Base-by-base conservation (phyloP, 2,329 filamentous ascomycete genomes). In the Fusarium buharicum region DNA sequence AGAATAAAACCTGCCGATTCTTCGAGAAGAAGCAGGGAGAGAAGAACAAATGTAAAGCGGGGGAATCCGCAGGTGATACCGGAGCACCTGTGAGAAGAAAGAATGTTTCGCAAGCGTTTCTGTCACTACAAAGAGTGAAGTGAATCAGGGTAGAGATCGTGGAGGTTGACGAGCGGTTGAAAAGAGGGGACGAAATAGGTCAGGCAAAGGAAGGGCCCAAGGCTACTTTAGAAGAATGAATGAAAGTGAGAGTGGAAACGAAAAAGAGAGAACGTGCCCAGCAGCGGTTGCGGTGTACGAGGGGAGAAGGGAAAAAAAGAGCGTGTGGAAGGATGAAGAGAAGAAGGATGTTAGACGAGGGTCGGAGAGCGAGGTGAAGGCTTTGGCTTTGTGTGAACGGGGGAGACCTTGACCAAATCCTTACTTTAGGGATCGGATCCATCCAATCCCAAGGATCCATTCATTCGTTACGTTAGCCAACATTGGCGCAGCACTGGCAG, bases 201-300 rank as follows among this genome's bases (percentile, higher is more conserved):
- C 51, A 53, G 55, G 34, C 36, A 59, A 59, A 39, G 7, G 55
- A 59, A 52, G 30, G 59, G 62, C 62, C 55, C 49, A 50, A 47
- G 55, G 39, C 67, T 64, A 66, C 39, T 60, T 55, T 46, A 38
- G 57, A 55, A 59, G 69, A 68, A 55, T 50, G 51, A 50, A 37
- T 46, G 43, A 50, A 27, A 24, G 30, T 34, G 16, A 12, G n/a
- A 28, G 28, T 38, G 8, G 51, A 63, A 64, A 66, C 38, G 54
- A 64, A 68, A 56, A 75, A 55, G 73, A 75, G 63, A 72, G 74
- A 68, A 76, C 66, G 70, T 75, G 74, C 71, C 72, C 72, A 75
- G 73, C 75, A 72, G 66, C 59, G 65, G 60, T 59, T 60, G 56
- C 40, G 52, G 60, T 59, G 59, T 62, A 62, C 59, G 53, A 60